A percentile compares a stretch with the other conserved stretches of the same genome.
Conservation (phyloP, 345 rosid species). For the Dimocarpus longan region DNA sequence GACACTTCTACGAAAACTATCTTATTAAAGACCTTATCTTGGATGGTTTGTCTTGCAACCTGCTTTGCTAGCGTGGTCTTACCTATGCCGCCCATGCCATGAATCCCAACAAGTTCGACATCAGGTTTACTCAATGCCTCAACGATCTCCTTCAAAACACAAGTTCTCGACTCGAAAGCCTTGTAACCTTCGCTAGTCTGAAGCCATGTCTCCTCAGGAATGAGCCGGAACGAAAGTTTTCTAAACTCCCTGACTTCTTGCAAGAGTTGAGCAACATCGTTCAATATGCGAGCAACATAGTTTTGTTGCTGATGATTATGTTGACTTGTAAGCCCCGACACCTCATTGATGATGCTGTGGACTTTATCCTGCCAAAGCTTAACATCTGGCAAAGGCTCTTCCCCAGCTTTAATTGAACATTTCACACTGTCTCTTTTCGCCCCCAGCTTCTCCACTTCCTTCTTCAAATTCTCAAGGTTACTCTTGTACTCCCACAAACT, state of each 20-base stretch:
- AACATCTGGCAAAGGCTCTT: too few relatives aligned
- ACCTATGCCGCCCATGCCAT: slow-evolving; percentile 2
- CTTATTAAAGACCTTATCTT: slow-evolving; percentile 16
- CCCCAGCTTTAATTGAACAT: too few relatives aligned
- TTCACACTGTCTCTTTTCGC: too few relatives aligned
- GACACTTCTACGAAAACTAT: slow-evolving; percentile 2
- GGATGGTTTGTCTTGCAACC: slow-evolving; percentile 14
- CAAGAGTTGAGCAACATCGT: neutral
- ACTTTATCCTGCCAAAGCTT: too few relatives aligned
- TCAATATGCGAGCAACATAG: neutral
- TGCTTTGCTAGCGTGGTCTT: slow-evolving; percentile 23
- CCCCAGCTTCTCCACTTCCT: too few relatives aligned
- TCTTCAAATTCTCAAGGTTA: too few relatives aligned
- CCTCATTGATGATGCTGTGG: neutral
- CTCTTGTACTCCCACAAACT: too few relatives aligned
- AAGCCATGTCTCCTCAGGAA: slow-evolving; percentile 10
- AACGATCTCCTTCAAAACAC: neutral
- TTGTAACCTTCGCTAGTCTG: neutral
- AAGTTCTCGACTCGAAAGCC: slow-evolving; percentile 25
- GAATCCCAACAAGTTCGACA: neutral
- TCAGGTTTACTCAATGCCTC: slow-evolving; percentile 2
- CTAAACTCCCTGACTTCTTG: neutral
- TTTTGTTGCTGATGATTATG: neutral
- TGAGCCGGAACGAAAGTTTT: neutral
- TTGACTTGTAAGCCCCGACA: too few relatives aligned